These are phyloP conservation scores for Phytophthora hibernalis DNA, from an alignment of 352 stramenopile genomes.

Conservation along the genomic window DNA sequence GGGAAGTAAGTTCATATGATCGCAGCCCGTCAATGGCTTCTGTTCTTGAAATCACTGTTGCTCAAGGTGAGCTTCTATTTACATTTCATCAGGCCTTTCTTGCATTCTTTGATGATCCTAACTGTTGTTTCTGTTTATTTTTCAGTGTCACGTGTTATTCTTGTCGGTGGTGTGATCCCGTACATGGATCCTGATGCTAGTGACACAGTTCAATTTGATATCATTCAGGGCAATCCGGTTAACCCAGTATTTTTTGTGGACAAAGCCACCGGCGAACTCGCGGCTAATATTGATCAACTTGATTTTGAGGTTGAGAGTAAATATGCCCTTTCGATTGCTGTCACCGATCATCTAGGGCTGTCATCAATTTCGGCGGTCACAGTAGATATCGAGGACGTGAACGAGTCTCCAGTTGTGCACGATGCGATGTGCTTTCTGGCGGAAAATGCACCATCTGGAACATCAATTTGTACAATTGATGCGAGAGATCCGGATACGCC, in stretches of 20 bases:
- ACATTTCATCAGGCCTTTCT: not conserved
- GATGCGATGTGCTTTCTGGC: conserved; percentile 20
- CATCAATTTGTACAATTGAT: conserved; percentile 21
- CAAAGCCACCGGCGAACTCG: conserved; percentile 24
- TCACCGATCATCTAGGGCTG: conserved; percentile 23
- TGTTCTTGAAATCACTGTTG: conserved; percentile 44
- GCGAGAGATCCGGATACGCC: conserved; percentile 28
- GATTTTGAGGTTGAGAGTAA: conserved; percentile 21
- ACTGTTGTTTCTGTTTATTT: not conserved
- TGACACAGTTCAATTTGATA: conserved; percentile 26
- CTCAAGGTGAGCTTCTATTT: conserved; percentile 42
- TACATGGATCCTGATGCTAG: conserved; percentile 25
- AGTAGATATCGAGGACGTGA: conserved; percentile 23
- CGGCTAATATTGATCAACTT: conserved; percentile 29
- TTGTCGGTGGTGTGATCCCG: conserved; percentile 18
- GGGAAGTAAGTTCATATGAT: conserved; percentile 60
- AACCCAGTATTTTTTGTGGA: conserved; percentile 33
- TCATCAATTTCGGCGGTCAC: conserved; percentile 15
- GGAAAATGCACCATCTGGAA: conserved; percentile 20
- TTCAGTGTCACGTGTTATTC: conserved; percentile 17
- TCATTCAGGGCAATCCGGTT: conserved; percentile 17
- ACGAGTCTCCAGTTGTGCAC: conserved; percentile 29
- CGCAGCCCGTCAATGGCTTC: conserved; percentile 23
- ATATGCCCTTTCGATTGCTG: conserved; percentile 27
- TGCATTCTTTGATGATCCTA: not conserved